Evolutionary conservation across 1,284 basidiomycete genomes (phyloP).

Genomic region (Apiotrichum brassicae): DNA sequence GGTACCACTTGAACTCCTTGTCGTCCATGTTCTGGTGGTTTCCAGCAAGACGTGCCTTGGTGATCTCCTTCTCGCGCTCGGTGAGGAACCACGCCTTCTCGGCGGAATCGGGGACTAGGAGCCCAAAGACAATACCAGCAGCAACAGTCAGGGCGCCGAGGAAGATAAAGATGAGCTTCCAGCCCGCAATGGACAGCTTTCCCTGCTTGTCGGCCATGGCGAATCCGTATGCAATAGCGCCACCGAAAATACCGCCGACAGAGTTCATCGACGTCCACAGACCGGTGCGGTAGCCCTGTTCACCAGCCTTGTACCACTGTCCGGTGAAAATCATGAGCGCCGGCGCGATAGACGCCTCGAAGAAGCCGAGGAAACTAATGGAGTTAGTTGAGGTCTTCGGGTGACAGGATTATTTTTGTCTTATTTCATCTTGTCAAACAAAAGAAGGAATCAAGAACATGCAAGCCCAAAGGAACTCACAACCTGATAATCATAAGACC

Average conservation of each 20-base stretch:
- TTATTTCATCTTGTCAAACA: too few species aligned
- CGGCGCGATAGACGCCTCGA: conserved; percentile 11
- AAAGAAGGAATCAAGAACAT: too few species aligned
- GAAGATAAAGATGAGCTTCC: conserved; percentile 22
- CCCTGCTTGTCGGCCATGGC: not conserved
- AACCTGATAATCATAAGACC: conserved; percentile 57
- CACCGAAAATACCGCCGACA: conserved; percentile 19
- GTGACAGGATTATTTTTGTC: not conserved
- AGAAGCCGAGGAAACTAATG: conserved; percentile 11
- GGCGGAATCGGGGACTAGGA: conserved; percentile 5
- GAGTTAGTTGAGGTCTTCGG: not conserved
- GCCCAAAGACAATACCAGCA: conserved; percentile 18
- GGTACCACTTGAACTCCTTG: conserved; percentile 22
- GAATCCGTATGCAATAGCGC: conserved; percentile 17
- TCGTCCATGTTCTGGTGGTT: conserved; percentile 32
- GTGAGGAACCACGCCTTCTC: conserved; percentile 1
- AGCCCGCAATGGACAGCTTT: conserved; percentile 9
- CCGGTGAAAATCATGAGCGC: conserved; percentile 19
- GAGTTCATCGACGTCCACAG: conserved; percentile 18
- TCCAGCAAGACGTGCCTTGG: conserved; percentile 8
- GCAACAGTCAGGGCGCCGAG: conserved; percentile 17
- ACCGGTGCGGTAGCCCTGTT: conserved; percentile 13
- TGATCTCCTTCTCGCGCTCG: not conserved
- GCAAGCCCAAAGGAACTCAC: too few species aligned
- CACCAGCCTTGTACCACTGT: conserved; percentile 17